A percentile compares a stretch with the other conserved stretches of the same genome.
phyloP scores from a whole-genome alignment of 2,329 filamentous ascomycete genomes.

The Torrubiella hemipterigena region DNA sequence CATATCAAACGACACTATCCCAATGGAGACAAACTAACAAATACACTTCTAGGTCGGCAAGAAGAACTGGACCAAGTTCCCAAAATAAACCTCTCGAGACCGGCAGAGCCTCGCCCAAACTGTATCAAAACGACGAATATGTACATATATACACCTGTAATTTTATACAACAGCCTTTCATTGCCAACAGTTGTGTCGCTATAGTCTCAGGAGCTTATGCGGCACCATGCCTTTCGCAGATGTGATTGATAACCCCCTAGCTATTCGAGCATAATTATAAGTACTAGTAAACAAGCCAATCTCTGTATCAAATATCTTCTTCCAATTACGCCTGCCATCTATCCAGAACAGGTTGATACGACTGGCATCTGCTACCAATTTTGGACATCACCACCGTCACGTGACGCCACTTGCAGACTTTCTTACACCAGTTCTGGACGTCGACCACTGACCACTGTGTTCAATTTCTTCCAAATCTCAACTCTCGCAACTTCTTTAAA shows the following conservation, averaged over 20 bases:
- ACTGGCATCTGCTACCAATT: neutral
- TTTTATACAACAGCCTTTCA: too few species aligned
- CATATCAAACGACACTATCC: conserved; percentile 6
- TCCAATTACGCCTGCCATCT: neutral
- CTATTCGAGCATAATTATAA: too few species aligned
- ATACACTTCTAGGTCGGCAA: conserved; percentile 38
- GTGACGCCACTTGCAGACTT: conserved; percentile 2
- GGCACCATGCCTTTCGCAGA: too few species aligned
- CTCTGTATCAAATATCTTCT: neutral
- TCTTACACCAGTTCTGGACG: too few species aligned
- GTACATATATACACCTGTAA: conserved; percentile 14
- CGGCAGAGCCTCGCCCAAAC: too few species aligned
- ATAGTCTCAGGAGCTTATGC: too few species aligned
- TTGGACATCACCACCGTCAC: neutral
- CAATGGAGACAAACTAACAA: neutral
- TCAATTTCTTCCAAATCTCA: neutral
- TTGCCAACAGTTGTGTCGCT: too few species aligned
- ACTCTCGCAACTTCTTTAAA: conserved; percentile 4
- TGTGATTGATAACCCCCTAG: too few species aligned
- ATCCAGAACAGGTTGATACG: neutral
- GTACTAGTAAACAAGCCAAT: conserved; percentile 22
- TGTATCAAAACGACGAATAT: too few species aligned
- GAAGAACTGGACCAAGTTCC: conserved; percentile 44
- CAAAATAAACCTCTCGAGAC: conserved; percentile 30
- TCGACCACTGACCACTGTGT: too few species aligned